These are phyloP conservation scores for Achaetomiella virescens DNA, from an alignment of 495 filamentous ascomycete species.

Conservation along the genomic window DNA sequence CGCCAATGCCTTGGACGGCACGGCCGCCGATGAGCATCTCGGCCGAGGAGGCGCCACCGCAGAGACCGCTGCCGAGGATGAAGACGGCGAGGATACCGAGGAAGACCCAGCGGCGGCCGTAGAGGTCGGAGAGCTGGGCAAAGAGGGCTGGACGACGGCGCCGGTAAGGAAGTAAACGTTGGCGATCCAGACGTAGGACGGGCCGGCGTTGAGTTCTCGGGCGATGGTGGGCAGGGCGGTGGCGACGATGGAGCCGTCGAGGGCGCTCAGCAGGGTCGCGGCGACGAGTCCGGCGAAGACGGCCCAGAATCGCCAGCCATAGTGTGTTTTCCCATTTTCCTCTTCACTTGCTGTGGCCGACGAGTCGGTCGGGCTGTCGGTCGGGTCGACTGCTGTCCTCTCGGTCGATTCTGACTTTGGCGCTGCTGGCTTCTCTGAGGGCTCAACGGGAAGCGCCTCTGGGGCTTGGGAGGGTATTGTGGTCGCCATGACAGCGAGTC, in stretches of 20 bases:
- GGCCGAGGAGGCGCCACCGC: slow-evolving; percentile 27
- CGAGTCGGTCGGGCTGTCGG: no score
- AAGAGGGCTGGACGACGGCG: slow-evolving; percentile 20
- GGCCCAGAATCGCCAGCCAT: slow-evolving; percentile 15
- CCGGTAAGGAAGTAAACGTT: slow-evolving; percentile 35
- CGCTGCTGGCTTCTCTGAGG: no score
- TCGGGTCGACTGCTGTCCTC: no score
- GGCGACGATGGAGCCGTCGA: slow-evolving; percentile 38
- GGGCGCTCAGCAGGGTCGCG: slow-evolving; percentile 21
- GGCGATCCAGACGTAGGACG: slow-evolving; percentile 39
- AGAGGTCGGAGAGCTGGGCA: slow-evolving; percentile 21
- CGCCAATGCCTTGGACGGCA: slow-evolving; percentile 71
- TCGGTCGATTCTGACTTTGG: no score
- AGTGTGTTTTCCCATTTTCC: no score
- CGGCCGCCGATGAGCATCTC: slow-evolving; percentile 68
- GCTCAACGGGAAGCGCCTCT: no score
- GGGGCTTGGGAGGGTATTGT: no score
- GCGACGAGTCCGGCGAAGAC: slow-evolving; percentile 5
- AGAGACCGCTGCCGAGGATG: slow-evolving; percentile 40
- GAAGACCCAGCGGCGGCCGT: slow-evolving; percentile 17
- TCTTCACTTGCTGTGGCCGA: no score
- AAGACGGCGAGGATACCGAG: slow-evolving; percentile 31
- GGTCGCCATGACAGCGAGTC: no score
- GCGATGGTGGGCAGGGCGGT: slow-evolving; percentile 38
- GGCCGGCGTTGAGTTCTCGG: slow-evolving; percentile 24